A percentile compares a stretch with the other conserved stretches of the same genome.
Conservation (phyloP, 331 rosid species). For the Quercus lobata region DNA sequence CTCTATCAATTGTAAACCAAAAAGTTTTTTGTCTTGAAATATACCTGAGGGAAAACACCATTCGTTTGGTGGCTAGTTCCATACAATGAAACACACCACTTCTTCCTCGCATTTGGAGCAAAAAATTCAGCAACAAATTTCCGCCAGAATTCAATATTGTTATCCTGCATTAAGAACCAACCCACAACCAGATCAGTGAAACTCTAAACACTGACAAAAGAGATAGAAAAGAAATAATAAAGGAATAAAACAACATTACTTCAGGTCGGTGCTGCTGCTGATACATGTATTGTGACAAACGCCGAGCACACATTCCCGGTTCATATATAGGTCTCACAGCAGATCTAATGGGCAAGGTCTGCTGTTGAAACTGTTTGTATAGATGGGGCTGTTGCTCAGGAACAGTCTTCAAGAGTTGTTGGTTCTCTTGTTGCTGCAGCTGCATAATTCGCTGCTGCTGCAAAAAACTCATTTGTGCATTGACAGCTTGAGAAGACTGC, state of each 20-base stretch:
- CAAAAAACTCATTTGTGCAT: constrained; percentile 69
- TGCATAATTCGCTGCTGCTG: constrained; percentile 74
- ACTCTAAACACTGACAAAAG: background rate
- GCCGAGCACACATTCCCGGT: constrained; percentile 95
- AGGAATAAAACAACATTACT: constrained; percentile 35
- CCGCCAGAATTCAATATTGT: constrained; percentile 91
- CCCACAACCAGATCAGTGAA: constrained; percentile 8
- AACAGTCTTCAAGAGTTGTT: constrained; percentile 66
- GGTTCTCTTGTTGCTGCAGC: constrained; percentile 78
- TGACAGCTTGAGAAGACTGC: constrained; percentile 74
- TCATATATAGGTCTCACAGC: constrained; percentile 71
- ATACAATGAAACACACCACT: constrained; percentile 96
- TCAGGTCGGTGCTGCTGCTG: constrained; percentile 89
- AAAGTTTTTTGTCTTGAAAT: constrained; percentile 18
- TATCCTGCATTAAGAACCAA: constrained; percentile 52
- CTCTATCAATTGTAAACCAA: background rate
- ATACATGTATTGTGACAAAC: constrained; percentile 80
- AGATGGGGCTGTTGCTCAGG: constrained; percentile 77
- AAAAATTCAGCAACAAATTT: constrained; percentile 83
- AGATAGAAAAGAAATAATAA: background rate
- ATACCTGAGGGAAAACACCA: constrained; percentile 95
- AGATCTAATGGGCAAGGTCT: constrained; percentile 64
- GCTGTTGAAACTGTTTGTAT: constrained; percentile 81
- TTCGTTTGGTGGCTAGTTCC: constrained; percentile 85
- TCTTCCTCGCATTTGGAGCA: constrained; percentile 90